Conservation (phyloP, 257 asterid genomes). For the Solanum sejunctum region DNA sequence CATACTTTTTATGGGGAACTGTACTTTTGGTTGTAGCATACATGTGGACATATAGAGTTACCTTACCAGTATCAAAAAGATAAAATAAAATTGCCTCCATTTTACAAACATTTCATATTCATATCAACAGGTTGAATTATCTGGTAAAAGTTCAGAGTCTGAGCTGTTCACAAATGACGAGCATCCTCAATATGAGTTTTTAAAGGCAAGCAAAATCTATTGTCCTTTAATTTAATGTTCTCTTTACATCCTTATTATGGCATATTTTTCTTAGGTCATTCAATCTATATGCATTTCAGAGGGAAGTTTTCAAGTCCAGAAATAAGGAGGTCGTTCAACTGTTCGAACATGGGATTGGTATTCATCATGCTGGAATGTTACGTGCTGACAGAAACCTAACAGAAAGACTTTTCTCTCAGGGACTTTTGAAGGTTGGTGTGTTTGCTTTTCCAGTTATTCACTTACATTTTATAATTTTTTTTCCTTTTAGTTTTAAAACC, state of each 20-base stretch:
- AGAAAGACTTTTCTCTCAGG: constrained; percentile 95
- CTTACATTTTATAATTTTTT: not conserved
- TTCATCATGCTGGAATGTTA: constrained; percentile 99
- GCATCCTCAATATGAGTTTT: constrained; percentile 78
- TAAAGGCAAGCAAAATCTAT: constrained; percentile 50
- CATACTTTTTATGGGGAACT: not conserved
- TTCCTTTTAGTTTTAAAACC: constrained; percentile 7
- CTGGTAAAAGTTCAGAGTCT: constrained; percentile 37
- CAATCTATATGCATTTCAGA: constrained; percentile 35
- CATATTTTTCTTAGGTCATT: constrained; percentile 7
- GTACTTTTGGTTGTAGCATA: not conserved
- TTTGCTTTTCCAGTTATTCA: not conserved
- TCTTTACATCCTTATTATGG: constrained; percentile 2
- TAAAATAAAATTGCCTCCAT: not conserved
- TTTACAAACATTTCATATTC: not conserved
- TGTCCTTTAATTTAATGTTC: not conserved
- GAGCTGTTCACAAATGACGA: constrained; percentile 59
- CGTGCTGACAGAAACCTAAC: constrained; percentile 92
- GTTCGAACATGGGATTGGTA: constrained; percentile 80
- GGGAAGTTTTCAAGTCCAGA: constrained; percentile 89
- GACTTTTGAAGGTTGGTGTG: constrained; percentile 56
- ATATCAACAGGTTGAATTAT: constrained; percentile 67
- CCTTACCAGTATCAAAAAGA: not conserved
- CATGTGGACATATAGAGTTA: not conserved
- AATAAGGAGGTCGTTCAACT: constrained; percentile 79